Evolutionary conservation across 139 green algal genomes (phyloP).

Genomic region (Dunaliella sp.): DNA sequence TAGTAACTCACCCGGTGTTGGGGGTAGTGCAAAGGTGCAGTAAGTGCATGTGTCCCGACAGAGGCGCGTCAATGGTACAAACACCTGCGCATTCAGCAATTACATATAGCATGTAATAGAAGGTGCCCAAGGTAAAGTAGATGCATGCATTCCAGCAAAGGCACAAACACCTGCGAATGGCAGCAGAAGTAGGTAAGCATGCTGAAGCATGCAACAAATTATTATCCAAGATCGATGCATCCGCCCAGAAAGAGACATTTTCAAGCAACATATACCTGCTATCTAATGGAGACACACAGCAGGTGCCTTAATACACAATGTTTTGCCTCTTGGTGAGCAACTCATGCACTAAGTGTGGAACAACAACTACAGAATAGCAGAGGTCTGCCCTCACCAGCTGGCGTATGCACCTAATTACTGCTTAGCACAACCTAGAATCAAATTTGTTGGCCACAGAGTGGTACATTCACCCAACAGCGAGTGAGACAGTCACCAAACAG

Average conservation of each 20-base stretch:
- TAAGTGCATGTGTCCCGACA: constrained; percentile 31
- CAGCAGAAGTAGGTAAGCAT: not conserved
- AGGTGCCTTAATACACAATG: not conserved
- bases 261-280: not conserved
- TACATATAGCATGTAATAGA: not conserved
- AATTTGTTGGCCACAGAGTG: too few species aligned
- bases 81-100: constrained; percentile 72
- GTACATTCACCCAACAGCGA: too few species aligned
- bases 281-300: not conserved
- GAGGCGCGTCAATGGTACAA: constrained; percentile 80
- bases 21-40: not conserved
- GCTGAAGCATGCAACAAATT: not conserved
- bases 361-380: too few species aligned
- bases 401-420: too few species aligned
- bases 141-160: constrained; percentile 77
- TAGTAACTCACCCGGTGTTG: too few species aligned
- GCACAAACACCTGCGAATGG: constrained; percentile 78
- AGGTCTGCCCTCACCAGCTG: too few species aligned
- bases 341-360: too few species aligned
- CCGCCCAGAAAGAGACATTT: not conserved
- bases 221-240: not conserved
- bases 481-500: too few species aligned
- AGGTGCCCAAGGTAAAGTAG: constrained; percentile 87
- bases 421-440: too few species aligned
- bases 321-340: too few species aligned